Percentiles rank a stretch among this genome's conserved stretches.
These are phyloP conservation scores for Adansonia gregorii DNA, from an alignment of 441 rosid genomes.

Conservation along the genomic window DNA sequence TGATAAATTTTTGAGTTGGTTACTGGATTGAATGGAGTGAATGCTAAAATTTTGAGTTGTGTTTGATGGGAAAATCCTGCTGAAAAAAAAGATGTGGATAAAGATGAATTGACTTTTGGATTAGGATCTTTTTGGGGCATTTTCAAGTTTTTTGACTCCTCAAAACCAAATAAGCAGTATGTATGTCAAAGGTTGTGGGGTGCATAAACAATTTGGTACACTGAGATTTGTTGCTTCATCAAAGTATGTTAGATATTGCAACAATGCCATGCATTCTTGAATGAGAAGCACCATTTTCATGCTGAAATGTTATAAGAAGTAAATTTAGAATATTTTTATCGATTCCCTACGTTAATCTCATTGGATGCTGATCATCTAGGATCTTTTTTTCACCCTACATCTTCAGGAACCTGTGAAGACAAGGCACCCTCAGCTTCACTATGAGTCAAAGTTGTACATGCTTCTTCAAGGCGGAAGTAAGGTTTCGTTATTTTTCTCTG, in stretches of 20 bases:
- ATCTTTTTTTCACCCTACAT: not conserved
- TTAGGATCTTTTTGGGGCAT: not conserved
- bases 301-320: not conserved
- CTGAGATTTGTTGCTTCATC: not conserved
- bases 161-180: not conserved
- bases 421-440: slow-evolving; percentile 77
- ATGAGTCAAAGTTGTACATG: slow-evolving; percentile 76
- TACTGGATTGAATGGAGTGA: not conserved
- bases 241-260: not conserved
- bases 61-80: not conserved
- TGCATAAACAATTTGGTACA: not conserved
- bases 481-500: slow-evolving; percentile 20
- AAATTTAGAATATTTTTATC: not conserved
- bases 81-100: not conserved
- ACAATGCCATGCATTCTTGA: slow-evolving; percentile 10
- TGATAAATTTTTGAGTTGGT: not conserved
- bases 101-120: not conserved
- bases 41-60: not conserved
- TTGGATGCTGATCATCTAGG: not conserved
- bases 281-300: not conserved
- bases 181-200: not conserved
- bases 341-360: not conserved
- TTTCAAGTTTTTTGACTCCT: not conserved
- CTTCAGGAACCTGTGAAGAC: slow-evolving; percentile 72
- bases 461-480: slow-evolving; percentile 84